Evolutionary conservation across 1,284 basidiomycete genomes (phyloP), one percentile per base, ranked within the genome.

Genomic region (Porphyrellus sp.): DNA sequence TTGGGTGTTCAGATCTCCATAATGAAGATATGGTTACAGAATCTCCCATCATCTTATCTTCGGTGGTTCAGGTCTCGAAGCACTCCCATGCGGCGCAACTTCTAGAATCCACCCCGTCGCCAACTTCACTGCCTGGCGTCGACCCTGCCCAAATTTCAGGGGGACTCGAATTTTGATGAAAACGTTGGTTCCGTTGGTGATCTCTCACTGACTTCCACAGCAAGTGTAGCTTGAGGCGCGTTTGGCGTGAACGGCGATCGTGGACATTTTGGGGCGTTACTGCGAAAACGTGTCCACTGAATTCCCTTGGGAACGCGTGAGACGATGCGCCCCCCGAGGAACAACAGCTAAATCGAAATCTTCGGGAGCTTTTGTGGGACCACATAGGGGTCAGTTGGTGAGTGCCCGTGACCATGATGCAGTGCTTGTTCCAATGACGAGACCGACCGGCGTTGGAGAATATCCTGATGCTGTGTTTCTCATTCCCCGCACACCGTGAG

Each of bases 1-100:
- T 31, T 28, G 35, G 46, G 40, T 45, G 58, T 41, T 37, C 40
- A 40, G 51, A 53, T 63, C 52, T 55, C 39, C 16, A 40, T 35
- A 46, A 27, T 6, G 23, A 53, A 51, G 42, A 58, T 41, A 20
- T 38, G 15, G 28, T 20, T 25, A n/a, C n/a, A n/a, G n/a, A n/a
- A 20, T 33, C 5, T 38, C 18, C 11, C 20, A 9, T 37, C 43
- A 54, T 25, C 34, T 28, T n/a, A n/a, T 55, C 58, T 64, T 23
- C 21, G 59, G 53, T 18, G 42, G 20, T 23, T 51, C 40, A 40
- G 49, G 42, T 43, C 46, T 47, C 23, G 30, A 34, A 47, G 47
- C 48, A 52, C 34, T 23, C 46, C 37, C 46, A 46, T 46, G 58
- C 48, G 38, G 50, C 27, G 34, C 11, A 34, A n/a, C 33, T 51